Percentiles rank a stretch among this genome's conserved stretches.
These are phyloP conservation scores for Inga leiocalycina DNA, from an alignment of 306 rosid species.

Conservation along the genomic window DNA sequence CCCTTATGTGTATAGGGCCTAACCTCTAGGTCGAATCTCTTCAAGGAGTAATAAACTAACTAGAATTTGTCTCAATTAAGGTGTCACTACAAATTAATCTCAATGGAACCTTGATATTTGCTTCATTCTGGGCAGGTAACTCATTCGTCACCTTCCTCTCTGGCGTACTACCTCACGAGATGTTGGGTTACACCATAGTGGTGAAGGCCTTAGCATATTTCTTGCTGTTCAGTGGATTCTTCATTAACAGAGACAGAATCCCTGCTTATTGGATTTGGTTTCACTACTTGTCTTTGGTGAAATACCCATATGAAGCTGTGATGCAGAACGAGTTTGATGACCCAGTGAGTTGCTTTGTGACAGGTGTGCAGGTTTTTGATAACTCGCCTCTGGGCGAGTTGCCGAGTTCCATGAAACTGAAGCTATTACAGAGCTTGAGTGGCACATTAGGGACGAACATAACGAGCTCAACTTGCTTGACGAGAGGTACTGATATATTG, in stretches of 20 bases:
- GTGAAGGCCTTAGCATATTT: neutral
- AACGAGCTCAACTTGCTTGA: slow-evolving; percentile 58
- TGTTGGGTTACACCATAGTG: neutral
- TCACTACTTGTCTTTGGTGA: slow-evolving; percentile 10
- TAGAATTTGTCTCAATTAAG: too few relatives aligned
- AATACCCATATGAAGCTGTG: slow-evolving; percentile 15
- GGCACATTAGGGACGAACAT: slow-evolving; percentile 51
- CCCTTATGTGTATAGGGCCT: too few relatives aligned
- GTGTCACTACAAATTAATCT: too few relatives aligned
- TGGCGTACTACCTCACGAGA: slow-evolving; percentile 42
- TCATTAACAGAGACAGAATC: slow-evolving; percentile 13
- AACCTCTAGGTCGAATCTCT: too few relatives aligned
- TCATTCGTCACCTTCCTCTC: slow-evolving; percentile 89
- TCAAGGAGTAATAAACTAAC: too few relatives aligned
- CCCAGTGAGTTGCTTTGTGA: slow-evolving; percentile 46
- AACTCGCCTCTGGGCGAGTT: slow-evolving; percentile 47
- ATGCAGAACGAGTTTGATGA: slow-evolving; percentile 9
- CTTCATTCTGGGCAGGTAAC: slow-evolving; percentile 77
- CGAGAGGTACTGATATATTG: slow-evolving; percentile 55
- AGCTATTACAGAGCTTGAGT: slow-evolving; percentile 55
- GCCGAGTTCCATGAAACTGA: slow-evolving; percentile 46
- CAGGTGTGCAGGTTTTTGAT: slow-evolving; percentile 65
- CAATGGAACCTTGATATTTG: slow-evolving; percentile 49
- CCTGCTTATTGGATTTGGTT: slow-evolving; percentile 10
- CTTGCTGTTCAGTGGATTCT: slow-evolving; percentile 9